Evolutionary conservation across 257 asterid species (phyloP), one percentile per base, ranked within the genome.

Genomic region (Penstemon davidsonii): DNA sequence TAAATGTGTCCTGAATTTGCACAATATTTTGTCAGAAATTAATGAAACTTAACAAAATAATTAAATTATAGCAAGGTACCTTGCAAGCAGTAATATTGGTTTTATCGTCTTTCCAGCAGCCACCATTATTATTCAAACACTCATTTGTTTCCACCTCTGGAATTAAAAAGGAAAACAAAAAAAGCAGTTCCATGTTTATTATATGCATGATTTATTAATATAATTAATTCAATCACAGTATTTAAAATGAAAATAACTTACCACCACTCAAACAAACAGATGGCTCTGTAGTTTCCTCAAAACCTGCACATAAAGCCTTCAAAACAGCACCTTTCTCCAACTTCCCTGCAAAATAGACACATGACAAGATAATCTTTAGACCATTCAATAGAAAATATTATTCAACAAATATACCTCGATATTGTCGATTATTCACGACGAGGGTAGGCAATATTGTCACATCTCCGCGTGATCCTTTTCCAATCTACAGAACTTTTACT

Each of bases 401-500:
- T 72, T 49, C 11, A 57, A 67, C 10, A 59, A 64, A 73, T 89
- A 71, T 59, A 89, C 98, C 98, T 84, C 96, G 86, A 75, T 92
- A 92, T 68, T 92, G 98, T 59, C 87, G 83, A 72, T 84, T 87
- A 75, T 92, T 92, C 79, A 92, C 96, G 8, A 92, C 98, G 49
- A 92, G 86, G 54, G 98, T 88, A 45, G 96, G 96, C 83, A 90
- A 86, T 74, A 90, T 90, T 51, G 97, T 90, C 11, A 89, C 96
- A 62, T 92, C 98, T 68, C 98, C 96, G 40, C 96, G 88, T 52
- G 96, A 36, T 66, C 96, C 96, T 86, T 92, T 92, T 72, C 98
- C 98, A 75, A 92, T 70, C 98, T 89, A 74, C 75, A 75, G 7
- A 73, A 51, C 40, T 37, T 71, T 58, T 5, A 72, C 66, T 73